Conservation (phyloP, 2,329 filamentous ascomycete genomes). For the Truncatella angustata region DNA sequence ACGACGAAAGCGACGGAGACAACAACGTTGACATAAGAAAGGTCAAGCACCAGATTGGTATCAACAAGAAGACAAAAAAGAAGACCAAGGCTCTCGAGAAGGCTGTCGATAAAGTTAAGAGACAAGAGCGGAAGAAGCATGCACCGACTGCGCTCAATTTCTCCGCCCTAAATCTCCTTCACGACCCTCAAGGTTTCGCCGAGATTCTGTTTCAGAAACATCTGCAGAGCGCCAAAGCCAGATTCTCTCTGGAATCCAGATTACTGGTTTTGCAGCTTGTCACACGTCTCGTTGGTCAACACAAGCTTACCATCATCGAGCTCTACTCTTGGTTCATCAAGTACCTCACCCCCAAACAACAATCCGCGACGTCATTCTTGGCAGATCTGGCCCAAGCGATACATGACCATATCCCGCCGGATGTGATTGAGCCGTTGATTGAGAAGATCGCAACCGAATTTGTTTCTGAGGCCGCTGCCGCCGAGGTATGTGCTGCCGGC, state of each 20-base stretch:
- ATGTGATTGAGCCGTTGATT: constrained; percentile 84
- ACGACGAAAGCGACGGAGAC: constrained; percentile 82
- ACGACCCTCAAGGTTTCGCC: constrained; percentile 92
- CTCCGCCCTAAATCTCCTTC: constrained; percentile 87
- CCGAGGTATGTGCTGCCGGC: constrained; percentile 87
- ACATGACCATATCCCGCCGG: constrained; percentile 87
- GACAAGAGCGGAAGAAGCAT: constrained; percentile 82
- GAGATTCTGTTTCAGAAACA: constrained; percentile 90
- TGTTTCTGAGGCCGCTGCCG: constrained; percentile 87
- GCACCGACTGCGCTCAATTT: constrained; percentile 90
- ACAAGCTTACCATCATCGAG: constrained; percentile 84
- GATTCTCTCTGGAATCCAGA: constrained; percentile 83
- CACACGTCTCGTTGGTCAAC: constrained; percentile 84
- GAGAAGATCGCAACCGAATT: constrained; percentile 99
- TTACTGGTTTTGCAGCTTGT: constrained; percentile 88
- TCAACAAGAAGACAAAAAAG: constrained; percentile 97
- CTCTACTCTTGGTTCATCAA: constrained; percentile 98
- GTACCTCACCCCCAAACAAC: constrained; percentile 83
- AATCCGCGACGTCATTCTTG: constrained; percentile 87
- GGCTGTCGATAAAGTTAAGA: constrained; percentile 79
- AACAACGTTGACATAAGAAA: constrained; percentile 76
- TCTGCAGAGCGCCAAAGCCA: constrained; percentile 80
- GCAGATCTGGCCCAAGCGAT: constrained; percentile 90
- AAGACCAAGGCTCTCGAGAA: constrained; percentile 74
- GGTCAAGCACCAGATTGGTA: constrained; percentile 78